Evolutionary conservation across 2,329 filamentous ascomycete genomes (phyloP).

Genomic region (Immersiporthe knoxdaviesiana): DNA sequence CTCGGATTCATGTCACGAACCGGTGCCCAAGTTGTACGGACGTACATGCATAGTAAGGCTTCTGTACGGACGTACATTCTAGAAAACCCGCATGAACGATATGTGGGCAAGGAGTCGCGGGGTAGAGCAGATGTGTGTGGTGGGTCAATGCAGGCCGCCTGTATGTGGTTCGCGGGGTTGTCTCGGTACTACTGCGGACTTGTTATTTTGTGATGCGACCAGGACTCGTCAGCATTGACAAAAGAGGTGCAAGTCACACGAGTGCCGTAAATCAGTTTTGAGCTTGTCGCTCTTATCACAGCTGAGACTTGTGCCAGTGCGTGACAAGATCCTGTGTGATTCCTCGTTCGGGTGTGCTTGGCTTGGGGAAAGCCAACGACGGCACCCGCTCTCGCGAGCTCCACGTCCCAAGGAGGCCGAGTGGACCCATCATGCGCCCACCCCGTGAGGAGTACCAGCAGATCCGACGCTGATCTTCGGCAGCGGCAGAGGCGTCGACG

Average conservation of each 20-base stretch:
- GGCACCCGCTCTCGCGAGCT: not conserved
- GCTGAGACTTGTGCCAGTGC: not conserved
- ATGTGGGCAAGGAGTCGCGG: not conserved
- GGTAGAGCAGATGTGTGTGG: not conserved
- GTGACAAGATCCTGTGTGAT: not conserved
- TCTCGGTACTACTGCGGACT: not conserved
- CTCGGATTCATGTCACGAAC: not conserved
- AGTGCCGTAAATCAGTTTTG: not conserved
- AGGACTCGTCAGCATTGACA: not conserved
- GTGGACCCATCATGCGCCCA: not conserved
- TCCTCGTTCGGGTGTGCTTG: not conserved
- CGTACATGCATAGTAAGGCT: too few species aligned
- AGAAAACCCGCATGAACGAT: too few species aligned
- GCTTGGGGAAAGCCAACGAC: not conserved
- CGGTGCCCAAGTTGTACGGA: not conserved
- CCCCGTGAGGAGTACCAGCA: not conserved
- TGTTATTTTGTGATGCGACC: not conserved
- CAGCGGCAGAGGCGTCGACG: not conserved
- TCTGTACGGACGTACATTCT: too few species aligned
- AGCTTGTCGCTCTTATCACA: not conserved
- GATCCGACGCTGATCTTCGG: not conserved
- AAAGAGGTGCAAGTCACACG: not conserved
- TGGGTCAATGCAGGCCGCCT: not conserved
- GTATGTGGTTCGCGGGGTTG: not conserved
- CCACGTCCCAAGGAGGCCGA: not conserved